These are phyloP conservation scores for Debaryomycetaceae sp. DNA, from an alignment of 1,139 yeast species.

Conservation along the genomic window DNA sequence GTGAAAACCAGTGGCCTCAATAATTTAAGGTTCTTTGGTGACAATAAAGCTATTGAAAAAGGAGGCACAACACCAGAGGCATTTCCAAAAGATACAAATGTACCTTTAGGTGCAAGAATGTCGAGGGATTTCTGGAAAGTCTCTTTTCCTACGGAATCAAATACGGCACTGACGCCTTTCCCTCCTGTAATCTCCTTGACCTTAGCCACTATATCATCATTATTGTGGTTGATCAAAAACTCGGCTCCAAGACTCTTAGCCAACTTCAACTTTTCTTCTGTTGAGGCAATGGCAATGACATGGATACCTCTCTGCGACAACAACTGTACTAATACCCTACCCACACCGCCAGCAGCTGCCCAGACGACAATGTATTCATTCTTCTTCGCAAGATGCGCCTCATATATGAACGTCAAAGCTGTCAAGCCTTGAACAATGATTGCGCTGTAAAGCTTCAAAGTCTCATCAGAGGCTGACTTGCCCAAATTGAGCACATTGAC, in stretches of 20 bases:
- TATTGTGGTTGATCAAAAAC: constrained; percentile 55
- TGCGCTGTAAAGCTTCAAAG: constrained; percentile 55
- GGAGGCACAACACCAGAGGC: constrained; percentile 86
- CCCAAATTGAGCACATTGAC: constrained; percentile 48
- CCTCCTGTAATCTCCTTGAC: constrained; percentile 69
- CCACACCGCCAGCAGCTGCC: constrained; percentile 97
- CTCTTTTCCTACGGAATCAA: constrained; percentile 81
- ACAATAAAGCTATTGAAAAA: constrained; percentile 43
- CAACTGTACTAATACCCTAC: constrained; percentile 65
- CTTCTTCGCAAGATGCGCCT: constrained; percentile 60
- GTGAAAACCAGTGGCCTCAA: constrained; percentile 60
- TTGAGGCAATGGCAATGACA: constrained; percentile 81
- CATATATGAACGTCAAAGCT: constrained; percentile 65
- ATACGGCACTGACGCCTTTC: constrained; percentile 68
- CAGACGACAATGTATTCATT: constrained; percentile 73
- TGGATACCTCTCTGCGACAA: constrained; percentile 62
- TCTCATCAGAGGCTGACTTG: constrained; percentile 40
- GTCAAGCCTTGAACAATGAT: constrained; percentile 72
- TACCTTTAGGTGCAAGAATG: constrained; percentile 67
- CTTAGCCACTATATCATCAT: constrained; percentile 53
- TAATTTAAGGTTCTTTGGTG: constrained; percentile 60
- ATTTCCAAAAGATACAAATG: constrained; percentile 76
- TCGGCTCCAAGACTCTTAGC: constrained; percentile 78
- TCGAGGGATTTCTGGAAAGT: constrained; percentile 64
- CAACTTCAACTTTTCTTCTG: constrained; percentile 56